Percentiles rank a stretch among this genome's conserved stretches.
phyloP scores from a whole-genome alignment of 2,329 filamentous ascomycete species.

The Diaporthe sp. region DNA sequence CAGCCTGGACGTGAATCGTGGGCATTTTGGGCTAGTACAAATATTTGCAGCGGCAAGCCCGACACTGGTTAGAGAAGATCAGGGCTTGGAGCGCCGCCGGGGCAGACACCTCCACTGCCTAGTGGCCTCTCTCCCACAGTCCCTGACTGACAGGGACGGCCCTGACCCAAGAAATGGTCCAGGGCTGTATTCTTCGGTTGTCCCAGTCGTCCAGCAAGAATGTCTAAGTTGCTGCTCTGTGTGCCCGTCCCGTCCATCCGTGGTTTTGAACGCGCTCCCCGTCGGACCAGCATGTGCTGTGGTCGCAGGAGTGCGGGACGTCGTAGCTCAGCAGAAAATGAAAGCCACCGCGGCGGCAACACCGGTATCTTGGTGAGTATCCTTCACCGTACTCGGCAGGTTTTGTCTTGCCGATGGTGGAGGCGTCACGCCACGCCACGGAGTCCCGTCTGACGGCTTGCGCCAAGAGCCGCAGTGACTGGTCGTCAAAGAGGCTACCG shows the following conservation, averaged over 20 bases:
- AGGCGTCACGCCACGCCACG: constrained; percentile 26
- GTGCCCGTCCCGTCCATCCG: constrained; percentile 32
- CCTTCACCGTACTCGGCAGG: neutral
- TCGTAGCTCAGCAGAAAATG: neutral
- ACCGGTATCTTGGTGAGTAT: neutral
- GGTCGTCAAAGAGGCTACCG: neutral
- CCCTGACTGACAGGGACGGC: neutral
- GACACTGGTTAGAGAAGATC: neutral
- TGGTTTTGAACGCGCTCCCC: neutral
- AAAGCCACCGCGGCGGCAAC: neutral
- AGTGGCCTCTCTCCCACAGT: constrained; percentile 1
- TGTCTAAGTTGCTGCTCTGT: constrained; percentile 3
- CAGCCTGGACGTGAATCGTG: constrained; percentile 66
- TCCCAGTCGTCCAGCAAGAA: constrained; percentile 5
- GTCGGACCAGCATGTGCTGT: constrained; percentile 13
- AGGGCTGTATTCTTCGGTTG: neutral
- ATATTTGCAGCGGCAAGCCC: neutral
- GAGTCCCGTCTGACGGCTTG: neutral
- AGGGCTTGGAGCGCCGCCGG: neutral
- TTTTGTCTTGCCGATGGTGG: neutral
- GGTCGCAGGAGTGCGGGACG: neutral
- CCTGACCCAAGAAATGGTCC: constrained; percentile 19
- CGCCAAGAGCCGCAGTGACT: neutral
- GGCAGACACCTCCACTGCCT: neutral
- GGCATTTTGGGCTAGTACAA: constrained; percentile 61